phyloP scores from a whole-genome alignment of 2,329 filamentous ascomycete genomes.

The Grosmannia huntii region DNA sequence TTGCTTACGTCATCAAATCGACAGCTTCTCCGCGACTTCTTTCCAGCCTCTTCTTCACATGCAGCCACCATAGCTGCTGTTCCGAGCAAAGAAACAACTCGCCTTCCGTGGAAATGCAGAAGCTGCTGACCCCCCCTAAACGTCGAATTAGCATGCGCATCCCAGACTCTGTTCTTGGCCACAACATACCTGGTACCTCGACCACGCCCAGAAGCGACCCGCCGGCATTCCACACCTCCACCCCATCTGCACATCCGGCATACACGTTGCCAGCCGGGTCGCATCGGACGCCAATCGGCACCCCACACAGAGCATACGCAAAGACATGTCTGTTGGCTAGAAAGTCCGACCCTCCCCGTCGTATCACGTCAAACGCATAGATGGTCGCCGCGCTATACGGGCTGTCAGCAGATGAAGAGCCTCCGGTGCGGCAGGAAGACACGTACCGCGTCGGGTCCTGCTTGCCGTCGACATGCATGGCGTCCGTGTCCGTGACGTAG shows the following conservation, averaged over 20 bases:
- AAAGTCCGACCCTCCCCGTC: slow-evolving; percentile 23
- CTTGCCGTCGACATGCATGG: slow-evolving; percentile 17
- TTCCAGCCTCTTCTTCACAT: too few relatives aligned
- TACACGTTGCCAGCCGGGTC: slow-evolving; percentile 32
- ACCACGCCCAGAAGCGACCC: slow-evolving; percentile 31
- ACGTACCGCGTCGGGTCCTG: slow-evolving; percentile 18
- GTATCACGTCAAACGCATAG: slow-evolving; percentile 35
- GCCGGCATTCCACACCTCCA: slow-evolving; percentile 34
- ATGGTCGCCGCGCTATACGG: slow-evolving; percentile 21
- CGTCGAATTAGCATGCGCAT: too few relatives aligned
- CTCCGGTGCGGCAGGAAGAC: not conserved
- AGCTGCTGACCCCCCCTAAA: slow-evolving; percentile 27
- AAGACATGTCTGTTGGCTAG: slow-evolving; percentile 38
- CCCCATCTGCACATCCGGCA: slow-evolving; percentile 32
- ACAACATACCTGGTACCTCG: slow-evolving; percentile 20
- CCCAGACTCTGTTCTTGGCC: not conserved
- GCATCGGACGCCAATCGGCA: slow-evolving; percentile 29
- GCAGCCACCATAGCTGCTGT: slow-evolving; percentile 29
- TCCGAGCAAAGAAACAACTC: slow-evolving; percentile 35
- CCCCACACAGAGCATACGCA: slow-evolving; percentile 31
- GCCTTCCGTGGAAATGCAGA: slow-evolving; percentile 29
- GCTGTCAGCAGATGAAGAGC: not conserved
- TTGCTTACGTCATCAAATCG: too few relatives aligned
- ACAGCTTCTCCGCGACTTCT: too few relatives aligned
- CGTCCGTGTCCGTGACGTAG: slow-evolving; percentile 30